Evolutionary conservation across 2,329 filamentous ascomycete species (phyloP).

Genomic region (Hypoxylon sp.): DNA sequence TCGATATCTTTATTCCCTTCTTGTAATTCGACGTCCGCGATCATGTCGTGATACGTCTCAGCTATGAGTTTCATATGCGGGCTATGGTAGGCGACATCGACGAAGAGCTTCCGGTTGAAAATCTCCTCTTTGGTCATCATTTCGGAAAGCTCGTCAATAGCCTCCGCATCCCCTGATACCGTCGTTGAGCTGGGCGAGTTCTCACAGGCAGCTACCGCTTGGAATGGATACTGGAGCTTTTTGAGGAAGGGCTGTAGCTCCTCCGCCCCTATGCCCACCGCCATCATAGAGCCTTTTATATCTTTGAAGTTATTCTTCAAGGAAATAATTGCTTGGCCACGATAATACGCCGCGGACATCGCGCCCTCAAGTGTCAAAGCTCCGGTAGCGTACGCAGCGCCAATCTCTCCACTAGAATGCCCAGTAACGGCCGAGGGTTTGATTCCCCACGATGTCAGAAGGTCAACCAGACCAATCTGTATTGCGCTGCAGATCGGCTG

Average conservation of each 20-base stretch:
- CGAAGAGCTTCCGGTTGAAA: slow-evolving; percentile 41
- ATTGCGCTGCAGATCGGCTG: slow-evolving; percentile 52
- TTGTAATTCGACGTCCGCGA: slow-evolving; percentile 25
- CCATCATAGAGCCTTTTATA: slow-evolving; percentile 61
- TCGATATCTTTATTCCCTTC: slow-evolving; percentile 14
- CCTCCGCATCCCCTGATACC: slow-evolving; percentile 35
- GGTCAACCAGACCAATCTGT: slow-evolving; percentile 52
- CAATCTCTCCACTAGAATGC: slow-evolving; percentile 40
- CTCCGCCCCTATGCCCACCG: slow-evolving; percentile 56
- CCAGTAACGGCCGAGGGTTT: slow-evolving; percentile 42
- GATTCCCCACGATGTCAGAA: slow-evolving; percentile 47
- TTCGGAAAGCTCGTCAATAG: slow-evolving; percentile 36
- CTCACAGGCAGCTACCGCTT: slow-evolving; percentile 41
- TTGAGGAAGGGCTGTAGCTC: slow-evolving; percentile 46
- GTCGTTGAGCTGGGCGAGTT: slow-evolving; percentile 40
- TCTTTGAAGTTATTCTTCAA: slow-evolving; percentile 50
- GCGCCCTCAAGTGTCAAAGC: slow-evolving; percentile 38
- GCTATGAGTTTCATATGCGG: slow-evolving; percentile 41
- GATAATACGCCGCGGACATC: slow-evolving; percentile 45
- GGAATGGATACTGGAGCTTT: slow-evolving; percentile 36
- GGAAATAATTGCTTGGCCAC: slow-evolving; percentile 52
- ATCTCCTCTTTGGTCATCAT: slow-evolving; percentile 32
- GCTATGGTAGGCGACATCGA: slow-evolving; percentile 41
- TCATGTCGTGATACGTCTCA: slow-evolving; percentile 38
- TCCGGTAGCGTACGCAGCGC: slow-evolving; percentile 42